Base-by-base conservation (phyloP, 2,329 filamentous ascomycete genomes). In the Fusarium coicis region DNA sequence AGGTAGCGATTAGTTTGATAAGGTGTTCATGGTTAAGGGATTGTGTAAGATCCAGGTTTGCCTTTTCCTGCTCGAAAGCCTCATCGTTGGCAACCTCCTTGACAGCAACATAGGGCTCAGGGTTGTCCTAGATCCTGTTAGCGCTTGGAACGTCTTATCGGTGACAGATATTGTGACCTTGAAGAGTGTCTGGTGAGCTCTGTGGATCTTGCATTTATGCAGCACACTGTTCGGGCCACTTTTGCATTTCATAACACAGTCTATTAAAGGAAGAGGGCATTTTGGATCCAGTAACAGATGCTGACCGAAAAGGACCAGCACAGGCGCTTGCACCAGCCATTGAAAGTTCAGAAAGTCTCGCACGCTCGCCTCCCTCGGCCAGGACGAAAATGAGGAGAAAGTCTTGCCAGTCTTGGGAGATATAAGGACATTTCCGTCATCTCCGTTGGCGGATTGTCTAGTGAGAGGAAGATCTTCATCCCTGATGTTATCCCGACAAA, bases 251-350 rank as follows among this genome's bases (percentile, higher is more conserved):
- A 40, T 37, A 5, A 49, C 14, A 18, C 37, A 63, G 1, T 47
- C 53, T 12, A 30, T 26, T 6, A 74, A 10, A 4, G 72, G 54
- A 21, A 74, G 42, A 6, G 68, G 28, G 14, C 62, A 62, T 8
- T 39, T 59, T 4, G 58, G 15, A 2, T 63, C 21, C 10, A 74
- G 40, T 3, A 18, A 21, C 16, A 63, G n/a, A 10, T 71, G 63
- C 7, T 34, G 10, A 4, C 70, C 61, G 10, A 34, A 21, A 8
- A 19, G 9, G 3, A 49, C 39, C n/a, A 74, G 50, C 5, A 74
- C 46, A 7, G 72, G 72, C 4, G 70, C 52, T 21, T 66, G 70
- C 11, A 74, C 70, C 2, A 61, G n/a, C 72, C 72, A 74, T 21
- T 74, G 72, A 8, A 37, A 56, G 1, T 37, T 46, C 6, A 74